phyloP scores from a whole-genome alignment of 345 rosid species.

The Brassica napus region DNA sequence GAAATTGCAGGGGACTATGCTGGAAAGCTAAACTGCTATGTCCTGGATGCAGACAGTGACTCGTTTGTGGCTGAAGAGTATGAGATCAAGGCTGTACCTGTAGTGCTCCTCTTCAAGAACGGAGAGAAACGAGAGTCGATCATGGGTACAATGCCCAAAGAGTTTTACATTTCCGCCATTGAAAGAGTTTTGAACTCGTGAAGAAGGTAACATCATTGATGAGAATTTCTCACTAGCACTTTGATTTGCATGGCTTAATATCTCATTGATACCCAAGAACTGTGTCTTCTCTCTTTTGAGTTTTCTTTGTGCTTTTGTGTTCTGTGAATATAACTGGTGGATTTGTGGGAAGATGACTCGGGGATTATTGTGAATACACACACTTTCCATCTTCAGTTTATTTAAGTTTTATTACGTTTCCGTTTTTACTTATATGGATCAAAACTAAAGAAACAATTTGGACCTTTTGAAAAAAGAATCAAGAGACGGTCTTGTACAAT shows the following conservation, averaged over 20 bases:
- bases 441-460: neutral
- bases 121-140: slow-evolving; percentile 75
- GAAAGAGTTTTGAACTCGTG: slow-evolving; percentile 72
- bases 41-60: slow-evolving; percentile 75
- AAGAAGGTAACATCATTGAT: slow-evolving; percentile 28
- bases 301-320: neutral
- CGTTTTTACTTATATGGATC: neutral
- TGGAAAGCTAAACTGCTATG: slow-evolving; percentile 67
- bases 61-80: slow-evolving; percentile 66
- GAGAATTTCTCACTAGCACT: neutral
- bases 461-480: neutral
- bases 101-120: slow-evolving; percentile 82
- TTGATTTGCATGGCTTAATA: slow-evolving; percentile 12
- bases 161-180: slow-evolving; percentile 81
- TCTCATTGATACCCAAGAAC: slow-evolving; percentile 11
- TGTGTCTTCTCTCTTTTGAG: neutral
- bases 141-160: slow-evolving; percentile 96
- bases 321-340: slow-evolving; percentile 28
- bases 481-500: neutral
- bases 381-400: neutral
- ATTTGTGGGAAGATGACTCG: slow-evolving; percentile 8
- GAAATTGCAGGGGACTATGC: slow-evolving; percentile 82
- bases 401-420: neutral
- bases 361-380: neutral
- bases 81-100: slow-evolving; percentile 87